These are phyloP conservation scores for Fusarium sp. DNA, from an alignment of 2,329 filamentous ascomycete genomes.

Conservation along the genomic window DNA sequence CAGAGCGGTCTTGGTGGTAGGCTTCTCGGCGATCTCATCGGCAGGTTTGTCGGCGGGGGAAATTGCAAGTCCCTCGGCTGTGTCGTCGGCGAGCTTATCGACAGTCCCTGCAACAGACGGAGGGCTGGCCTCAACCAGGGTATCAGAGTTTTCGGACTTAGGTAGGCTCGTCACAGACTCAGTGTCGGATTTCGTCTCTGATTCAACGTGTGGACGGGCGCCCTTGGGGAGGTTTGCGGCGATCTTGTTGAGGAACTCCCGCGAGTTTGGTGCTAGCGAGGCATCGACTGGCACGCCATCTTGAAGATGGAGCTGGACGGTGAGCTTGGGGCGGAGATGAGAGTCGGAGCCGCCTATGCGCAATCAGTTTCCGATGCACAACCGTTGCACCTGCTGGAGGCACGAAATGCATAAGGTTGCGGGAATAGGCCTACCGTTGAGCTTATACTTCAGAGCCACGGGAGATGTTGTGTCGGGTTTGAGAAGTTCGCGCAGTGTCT, in stretches of 20 bases:
- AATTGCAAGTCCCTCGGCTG: constrained; percentile 17
- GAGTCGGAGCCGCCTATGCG: constrained; percentile 51
- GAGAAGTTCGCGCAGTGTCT: constrained; percentile 75
- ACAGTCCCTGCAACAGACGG: constrained; percentile 2
- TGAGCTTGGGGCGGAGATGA: constrained; percentile 73
- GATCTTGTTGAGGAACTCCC: constrained; percentile 70
- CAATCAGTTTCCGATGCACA: constrained; percentile 11
- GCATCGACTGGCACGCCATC: constrained; percentile 77
- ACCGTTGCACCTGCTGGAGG: constrained; percentile 16
- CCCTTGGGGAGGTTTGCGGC: constrained; percentile 55
- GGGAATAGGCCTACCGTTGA: constrained; percentile 55
- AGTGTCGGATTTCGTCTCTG: constrained; percentile 3
- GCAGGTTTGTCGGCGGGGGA: background rate
- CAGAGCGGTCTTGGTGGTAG: background rate
- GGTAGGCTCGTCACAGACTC: constrained; percentile 1
- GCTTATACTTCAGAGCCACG: constrained; percentile 63
- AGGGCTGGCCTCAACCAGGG: background rate
- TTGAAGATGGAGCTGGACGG: constrained; percentile 73
- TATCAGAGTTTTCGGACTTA: constrained; percentile 6
- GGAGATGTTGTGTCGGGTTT: constrained; percentile 59
- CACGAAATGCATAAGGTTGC: background rate
- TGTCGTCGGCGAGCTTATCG: constrained; percentile 21
- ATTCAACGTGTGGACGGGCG: constrained; percentile 4
- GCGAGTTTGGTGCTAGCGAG: constrained; percentile 72
- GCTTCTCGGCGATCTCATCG: background rate